These are phyloP conservation scores for Dactylellina sp. DNA, from an alignment of 2,329 filamentous ascomycete species.

Conservation along the genomic window DNA sequence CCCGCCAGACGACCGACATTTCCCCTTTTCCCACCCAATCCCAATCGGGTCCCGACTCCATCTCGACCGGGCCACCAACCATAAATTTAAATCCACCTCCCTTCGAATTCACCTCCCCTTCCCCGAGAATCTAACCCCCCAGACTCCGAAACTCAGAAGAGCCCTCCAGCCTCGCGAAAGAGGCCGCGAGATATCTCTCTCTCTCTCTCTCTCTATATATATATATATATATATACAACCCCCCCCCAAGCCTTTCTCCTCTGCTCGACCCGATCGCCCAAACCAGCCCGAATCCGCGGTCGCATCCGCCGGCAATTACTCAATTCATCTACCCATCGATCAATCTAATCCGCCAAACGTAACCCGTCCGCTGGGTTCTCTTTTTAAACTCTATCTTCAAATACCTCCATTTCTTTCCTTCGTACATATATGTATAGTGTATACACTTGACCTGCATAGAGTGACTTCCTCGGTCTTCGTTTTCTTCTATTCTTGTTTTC, in stretches of 20 bases:
- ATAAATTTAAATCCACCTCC: slow-evolving; percentile 25
- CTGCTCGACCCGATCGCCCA: too few species aligned
- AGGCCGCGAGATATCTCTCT: slow-evolving; percentile 17
- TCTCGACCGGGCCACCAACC: background rate
- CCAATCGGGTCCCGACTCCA: slow-evolving; percentile 15
- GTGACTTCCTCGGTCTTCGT: background rate
- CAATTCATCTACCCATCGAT: too few species aligned
- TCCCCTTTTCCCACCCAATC: slow-evolving; percentile 13
- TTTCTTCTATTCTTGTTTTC: background rate
- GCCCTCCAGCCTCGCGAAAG: slow-evolving; percentile 11
- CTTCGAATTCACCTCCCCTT: background rate
- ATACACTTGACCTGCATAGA: too few species aligned
- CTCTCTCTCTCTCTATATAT: too few species aligned
- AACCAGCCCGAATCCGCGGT: background rate
- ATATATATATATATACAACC: too few species aligned
- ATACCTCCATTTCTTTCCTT: too few species aligned
- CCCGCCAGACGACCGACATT: too few species aligned
- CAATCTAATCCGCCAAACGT: background rate
- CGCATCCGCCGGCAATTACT: background rate
- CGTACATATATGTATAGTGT: too few species aligned
- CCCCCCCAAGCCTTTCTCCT: slow-evolving; percentile 1
- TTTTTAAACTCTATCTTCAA: too few species aligned
- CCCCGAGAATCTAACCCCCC: background rate
- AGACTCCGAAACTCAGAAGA: background rate
- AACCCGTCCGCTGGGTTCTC: too few species aligned